Evolutionary conservation across 2,329 filamentous ascomycete species (phyloP).

Genomic region (Penicillium sp.): DNA sequence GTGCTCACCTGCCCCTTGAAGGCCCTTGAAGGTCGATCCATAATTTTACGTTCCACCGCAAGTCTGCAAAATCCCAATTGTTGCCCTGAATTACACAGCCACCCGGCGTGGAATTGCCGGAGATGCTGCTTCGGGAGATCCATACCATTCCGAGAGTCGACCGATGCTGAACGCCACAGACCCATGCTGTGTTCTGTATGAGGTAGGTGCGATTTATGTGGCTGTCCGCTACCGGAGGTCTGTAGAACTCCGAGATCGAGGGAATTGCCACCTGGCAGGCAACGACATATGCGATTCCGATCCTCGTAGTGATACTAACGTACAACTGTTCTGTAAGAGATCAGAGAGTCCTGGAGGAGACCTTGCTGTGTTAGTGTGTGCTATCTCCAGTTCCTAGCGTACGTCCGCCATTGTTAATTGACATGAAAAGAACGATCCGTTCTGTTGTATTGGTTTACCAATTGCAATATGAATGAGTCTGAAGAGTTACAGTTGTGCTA

Average conservation of each 20-base stretch:
- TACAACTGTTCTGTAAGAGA: neutral
- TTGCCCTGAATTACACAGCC: neutral
- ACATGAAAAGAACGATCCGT: neutral
- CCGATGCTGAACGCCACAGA: slow-evolving; percentile 11
- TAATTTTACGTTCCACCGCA: neutral
- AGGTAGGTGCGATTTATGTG: neutral
- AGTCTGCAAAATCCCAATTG: neutral
- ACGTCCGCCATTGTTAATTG: neutral
- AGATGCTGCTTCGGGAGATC: neutral
- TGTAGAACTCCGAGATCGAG: neutral
- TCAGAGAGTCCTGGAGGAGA: neutral
- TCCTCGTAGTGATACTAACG: neutral
- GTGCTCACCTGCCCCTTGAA: neutral
- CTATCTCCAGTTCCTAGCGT: neutral
- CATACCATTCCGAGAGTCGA: neutral
- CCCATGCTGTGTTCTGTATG: slow-evolving; percentile 4
- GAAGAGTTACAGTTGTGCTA: neutral
- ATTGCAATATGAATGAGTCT: neutral
- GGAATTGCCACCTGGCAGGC: slow-evolving; percentile 16
- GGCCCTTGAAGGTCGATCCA: neutral
- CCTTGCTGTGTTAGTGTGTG: neutral
- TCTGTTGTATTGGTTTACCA: neutral
- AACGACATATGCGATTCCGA: slow-evolving; percentile 3
- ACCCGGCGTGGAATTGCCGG: neutral
- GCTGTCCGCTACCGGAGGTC: neutral